These are phyloP conservation scores for Blepharisma undulans DNA, from an alignment of 169 alveolate genomes.

Conservation along the genomic window DNA sequence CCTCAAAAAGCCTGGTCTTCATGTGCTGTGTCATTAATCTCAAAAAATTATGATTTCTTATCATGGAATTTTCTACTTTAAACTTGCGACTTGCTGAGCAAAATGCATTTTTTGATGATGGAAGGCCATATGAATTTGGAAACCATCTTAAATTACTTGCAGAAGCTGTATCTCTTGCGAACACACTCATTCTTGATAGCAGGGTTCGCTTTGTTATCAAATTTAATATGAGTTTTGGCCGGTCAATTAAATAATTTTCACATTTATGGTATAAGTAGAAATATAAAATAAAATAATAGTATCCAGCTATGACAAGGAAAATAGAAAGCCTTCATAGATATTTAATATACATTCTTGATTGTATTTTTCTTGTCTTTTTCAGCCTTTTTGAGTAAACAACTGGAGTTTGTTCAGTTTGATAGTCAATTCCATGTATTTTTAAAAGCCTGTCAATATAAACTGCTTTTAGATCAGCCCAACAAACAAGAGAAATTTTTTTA, in stretches of 20 bases:
- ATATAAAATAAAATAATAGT: neutral
- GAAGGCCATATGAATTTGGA: neutral
- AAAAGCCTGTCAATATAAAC: neutral
- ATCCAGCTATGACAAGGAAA: neutral
- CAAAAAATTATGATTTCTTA: neutral
- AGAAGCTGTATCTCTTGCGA: neutral
- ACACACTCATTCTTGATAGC: neutral
- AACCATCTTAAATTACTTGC: neutral
- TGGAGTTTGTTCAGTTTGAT: neutral
- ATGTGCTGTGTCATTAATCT: neutral
- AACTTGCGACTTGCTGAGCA: neutral
- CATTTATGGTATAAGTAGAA: neutral
- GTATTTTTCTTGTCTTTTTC: neutral
- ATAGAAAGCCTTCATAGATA: neutral
- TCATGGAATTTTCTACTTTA: neutral
- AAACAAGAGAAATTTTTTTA: neutral
- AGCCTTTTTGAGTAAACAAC: neutral
- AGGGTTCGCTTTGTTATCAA: neutral
- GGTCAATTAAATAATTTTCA: neutral
- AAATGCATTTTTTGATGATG: neutral
- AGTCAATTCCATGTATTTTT: neutral
- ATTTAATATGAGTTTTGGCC: neutral
- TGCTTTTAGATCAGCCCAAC: neutral
- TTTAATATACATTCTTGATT: neutral
- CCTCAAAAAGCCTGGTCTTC: neutral